Conservation (phyloP, 345 rosid species). For the Erodium maritimum region DNA sequence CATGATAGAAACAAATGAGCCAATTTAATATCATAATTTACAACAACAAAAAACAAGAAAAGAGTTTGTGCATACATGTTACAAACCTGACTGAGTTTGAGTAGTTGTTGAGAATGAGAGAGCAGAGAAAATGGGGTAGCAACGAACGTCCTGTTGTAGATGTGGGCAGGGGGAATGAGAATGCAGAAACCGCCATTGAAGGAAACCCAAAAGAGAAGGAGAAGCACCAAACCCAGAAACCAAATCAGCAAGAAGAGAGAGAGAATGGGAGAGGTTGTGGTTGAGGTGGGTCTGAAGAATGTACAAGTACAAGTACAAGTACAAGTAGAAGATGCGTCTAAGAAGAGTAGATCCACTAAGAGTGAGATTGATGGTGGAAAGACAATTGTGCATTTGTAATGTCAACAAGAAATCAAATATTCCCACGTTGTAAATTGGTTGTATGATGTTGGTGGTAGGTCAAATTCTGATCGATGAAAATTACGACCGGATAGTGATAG, state of each 20-base stretch:
- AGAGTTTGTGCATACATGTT: too few species aligned
- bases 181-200: constrained; percentile 59
- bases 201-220: background rate
- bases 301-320: too few species aligned
- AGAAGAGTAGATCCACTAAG: too few species aligned
- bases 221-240: background rate
- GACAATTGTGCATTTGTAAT: too few species aligned
- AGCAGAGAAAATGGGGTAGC: constrained; percentile 12
- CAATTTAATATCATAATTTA: background rate
- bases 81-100: constrained; percentile 27
- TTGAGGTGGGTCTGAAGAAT: too few species aligned
- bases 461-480: too few species aligned
- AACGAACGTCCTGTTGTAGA: constrained; percentile 10
- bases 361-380: background rate
- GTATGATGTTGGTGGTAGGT: too few species aligned
- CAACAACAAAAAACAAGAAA: constrained; percentile 1
- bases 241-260: background rate
- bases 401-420: too few species aligned
- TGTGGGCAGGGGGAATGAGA: constrained; percentile 50
- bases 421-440: too few species aligned
- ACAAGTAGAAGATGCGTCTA: too few species aligned
- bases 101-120: constrained; percentile 30
- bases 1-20: background rate
- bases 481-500: too few species aligned
- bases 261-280: too few species aligned